Percentiles rank a stretch among this genome's conserved stretches.
Conservation (phyloP, 345 rosid species). For the Salix purpurea region DNA sequence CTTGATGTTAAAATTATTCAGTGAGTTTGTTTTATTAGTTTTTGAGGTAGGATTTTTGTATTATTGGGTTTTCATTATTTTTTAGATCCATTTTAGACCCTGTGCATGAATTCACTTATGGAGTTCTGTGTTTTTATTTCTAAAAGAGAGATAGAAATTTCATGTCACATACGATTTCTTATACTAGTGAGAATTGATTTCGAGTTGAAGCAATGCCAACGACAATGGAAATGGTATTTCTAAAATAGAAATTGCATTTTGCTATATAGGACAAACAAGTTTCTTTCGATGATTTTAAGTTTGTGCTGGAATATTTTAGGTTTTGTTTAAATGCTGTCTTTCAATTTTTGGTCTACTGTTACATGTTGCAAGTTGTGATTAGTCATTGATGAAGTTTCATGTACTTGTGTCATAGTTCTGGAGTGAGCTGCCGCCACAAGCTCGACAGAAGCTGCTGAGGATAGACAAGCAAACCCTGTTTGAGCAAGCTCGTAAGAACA, state of each 20-base stretch:
- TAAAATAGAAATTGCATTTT: neutral
- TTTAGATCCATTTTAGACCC: slow-evolving; percentile 17
- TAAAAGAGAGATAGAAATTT: neutral
- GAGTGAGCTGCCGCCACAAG: slow-evolving; percentile 61
- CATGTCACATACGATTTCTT: neutral
- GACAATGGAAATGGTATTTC: neutral
- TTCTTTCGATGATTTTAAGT: neutral
- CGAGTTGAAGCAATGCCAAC: neutral
- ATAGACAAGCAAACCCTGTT: slow-evolving; percentile 80
- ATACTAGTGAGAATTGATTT: neutral
- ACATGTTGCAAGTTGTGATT: neutral
- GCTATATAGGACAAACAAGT: neutral
- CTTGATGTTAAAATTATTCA: slow-evolving; percentile 16
- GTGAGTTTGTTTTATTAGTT: neutral
- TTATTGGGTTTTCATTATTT: slow-evolving; percentile 3
- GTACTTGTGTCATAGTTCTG: slow-evolving; percentile 56
- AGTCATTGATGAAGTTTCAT: slow-evolving; percentile 14
- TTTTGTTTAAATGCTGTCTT: neutral
- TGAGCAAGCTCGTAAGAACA: slow-evolving; percentile 94
- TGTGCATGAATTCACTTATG: neutral
- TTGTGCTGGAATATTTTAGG: neutral
- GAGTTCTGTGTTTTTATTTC: neutral
- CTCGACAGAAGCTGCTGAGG: slow-evolving; percentile 66
- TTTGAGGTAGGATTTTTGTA: slow-evolving; percentile 1
- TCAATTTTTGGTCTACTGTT: neutral